Evolutionary conservation across 2,329 filamentous ascomycete genomes (phyloP).

Genomic region (Thelonectria olida): DNA sequence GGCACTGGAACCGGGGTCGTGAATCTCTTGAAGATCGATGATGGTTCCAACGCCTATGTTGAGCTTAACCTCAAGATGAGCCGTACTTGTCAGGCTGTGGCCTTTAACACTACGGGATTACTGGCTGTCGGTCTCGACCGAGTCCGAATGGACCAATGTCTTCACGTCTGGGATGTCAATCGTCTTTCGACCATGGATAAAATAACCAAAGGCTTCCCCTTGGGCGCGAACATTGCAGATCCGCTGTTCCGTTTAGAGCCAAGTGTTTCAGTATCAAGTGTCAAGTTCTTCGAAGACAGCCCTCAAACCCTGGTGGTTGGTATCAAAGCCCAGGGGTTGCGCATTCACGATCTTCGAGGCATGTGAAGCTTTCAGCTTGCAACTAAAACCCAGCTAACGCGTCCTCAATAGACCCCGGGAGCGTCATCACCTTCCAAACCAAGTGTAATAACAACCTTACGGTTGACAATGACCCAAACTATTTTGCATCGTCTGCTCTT

Average conservation of each 20-base stretch:
- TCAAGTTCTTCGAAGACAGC: constrained; percentile 82
- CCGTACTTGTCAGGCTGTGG: constrained; percentile 82
- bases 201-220: constrained; percentile 59
- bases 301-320: constrained; percentile 80
- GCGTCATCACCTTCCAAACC: constrained; percentile 69
- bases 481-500: constrained; percentile 82
- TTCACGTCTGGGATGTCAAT: constrained; percentile 85
- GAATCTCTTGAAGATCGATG: constrained; percentile 77
- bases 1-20: constrained; percentile 81
- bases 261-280: constrained; percentile 80
- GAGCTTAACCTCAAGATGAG: constrained; percentile 79
- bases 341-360: constrained; percentile 84
- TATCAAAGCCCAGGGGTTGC: constrained; percentile 77
- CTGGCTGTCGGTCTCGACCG: constrained; percentile 83
- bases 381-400: not conserved
- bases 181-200: constrained; percentile 63
- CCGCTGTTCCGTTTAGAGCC: constrained; percentile 68
- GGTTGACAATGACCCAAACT: constrained; percentile 85
- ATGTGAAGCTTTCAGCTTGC: constrained; percentile 28
- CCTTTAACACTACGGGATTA: constrained; percentile 77
- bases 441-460: constrained; percentile 77
- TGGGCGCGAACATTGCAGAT: constrained; percentile 61
- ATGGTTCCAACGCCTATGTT: constrained; percentile 70
- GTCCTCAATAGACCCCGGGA: constrained; percentile 52
- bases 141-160: constrained; percentile 81